A percentile compares a stretch with the other conserved stretches of the same genome.
These are phyloP conservation scores for Ophiostoma montium DNA, from an alignment of 2,329 filamentous ascomycete genomes.

Conservation along the genomic window DNA sequence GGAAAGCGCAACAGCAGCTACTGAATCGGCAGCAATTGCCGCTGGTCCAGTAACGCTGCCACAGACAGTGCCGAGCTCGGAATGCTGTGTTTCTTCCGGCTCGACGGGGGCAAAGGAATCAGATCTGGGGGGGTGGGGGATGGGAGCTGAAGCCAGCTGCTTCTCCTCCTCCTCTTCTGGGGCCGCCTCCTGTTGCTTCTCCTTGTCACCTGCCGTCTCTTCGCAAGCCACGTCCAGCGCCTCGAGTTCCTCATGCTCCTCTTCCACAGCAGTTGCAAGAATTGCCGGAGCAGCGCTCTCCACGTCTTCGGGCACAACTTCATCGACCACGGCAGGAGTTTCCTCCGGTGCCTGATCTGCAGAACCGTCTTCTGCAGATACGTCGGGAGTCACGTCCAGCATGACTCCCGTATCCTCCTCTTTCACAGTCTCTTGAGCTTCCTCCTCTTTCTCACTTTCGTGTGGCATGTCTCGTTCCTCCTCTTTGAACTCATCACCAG, in stretches of 20 bases:
- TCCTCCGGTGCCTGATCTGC: neutral
- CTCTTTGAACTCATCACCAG: neutral
- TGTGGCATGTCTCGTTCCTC: neutral
- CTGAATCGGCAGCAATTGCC: neutral
- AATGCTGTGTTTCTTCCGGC: constrained; percentile 1
- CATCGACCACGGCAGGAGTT: neutral
- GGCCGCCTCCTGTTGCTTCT: neutral
- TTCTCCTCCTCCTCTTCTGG: neutral
- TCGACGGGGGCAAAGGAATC: constrained; percentile 1
- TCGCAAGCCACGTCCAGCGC: neutral
- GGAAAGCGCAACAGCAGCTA: neutral
- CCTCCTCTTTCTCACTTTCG: neutral
- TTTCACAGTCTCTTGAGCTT: neutral
- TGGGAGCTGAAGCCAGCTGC: neutral
- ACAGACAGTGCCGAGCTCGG: neutral
- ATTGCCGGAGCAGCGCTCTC: neutral
- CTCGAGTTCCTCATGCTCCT: neutral
- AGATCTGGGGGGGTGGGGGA: neutral
- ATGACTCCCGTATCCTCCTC: neutral
- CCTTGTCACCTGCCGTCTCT: neutral
- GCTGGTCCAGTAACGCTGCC: no score
- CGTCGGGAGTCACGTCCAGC: neutral
- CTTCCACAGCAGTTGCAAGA: neutral
- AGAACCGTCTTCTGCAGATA: neutral
- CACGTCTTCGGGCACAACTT: neutral